Evolutionary conservation across 352 stramenopile genomes (phyloP).

Genomic region (Halophytophthora batemanensis): DNA sequence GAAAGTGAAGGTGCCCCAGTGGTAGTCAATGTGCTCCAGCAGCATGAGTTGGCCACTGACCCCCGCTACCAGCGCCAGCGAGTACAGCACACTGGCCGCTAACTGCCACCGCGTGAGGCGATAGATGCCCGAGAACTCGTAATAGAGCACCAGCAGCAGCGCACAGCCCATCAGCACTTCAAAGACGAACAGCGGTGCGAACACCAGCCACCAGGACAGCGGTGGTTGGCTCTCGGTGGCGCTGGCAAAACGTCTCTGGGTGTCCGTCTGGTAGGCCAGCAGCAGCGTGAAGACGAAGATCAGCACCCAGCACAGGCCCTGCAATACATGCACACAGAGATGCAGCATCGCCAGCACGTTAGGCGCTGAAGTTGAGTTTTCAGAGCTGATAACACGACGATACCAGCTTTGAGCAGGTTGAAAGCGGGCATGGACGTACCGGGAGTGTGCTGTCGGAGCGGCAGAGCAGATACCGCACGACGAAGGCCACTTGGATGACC

Average conservation of each 20-base stretch:
- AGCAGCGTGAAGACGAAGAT: slow-evolving; percentile 79
- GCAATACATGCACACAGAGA: slow-evolving; percentile 10
- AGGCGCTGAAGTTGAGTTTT: background rate
- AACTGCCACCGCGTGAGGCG: slow-evolving; percentile 73
- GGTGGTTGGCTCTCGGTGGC: slow-evolving; percentile 23
- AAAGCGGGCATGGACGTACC: slow-evolving; percentile 45
- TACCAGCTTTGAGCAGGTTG: background rate
- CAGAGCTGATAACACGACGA: background rate
- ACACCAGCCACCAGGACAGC: slow-evolving; percentile 74
- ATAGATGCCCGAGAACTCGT: slow-evolving; percentile 77
- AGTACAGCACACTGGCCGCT: slow-evolving; percentile 67
- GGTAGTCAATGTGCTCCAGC: slow-evolving; percentile 67
- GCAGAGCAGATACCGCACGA: slow-evolving; percentile 79
- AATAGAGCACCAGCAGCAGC: slow-evolving; percentile 68
- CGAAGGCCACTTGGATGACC: slow-evolving; percentile 78
- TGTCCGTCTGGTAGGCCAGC: slow-evolving; percentile 74
- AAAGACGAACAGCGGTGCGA: slow-evolving; percentile 62
- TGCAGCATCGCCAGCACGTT: too few species aligned
- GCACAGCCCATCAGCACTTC: slow-evolving; percentile 53
- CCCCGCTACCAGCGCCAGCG: slow-evolving; percentile 53
- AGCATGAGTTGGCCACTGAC: slow-evolving; percentile 75
- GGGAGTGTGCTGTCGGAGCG: slow-evolving; percentile 72
- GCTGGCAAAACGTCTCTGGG: slow-evolving; percentile 30
- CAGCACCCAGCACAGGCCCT: slow-evolving; percentile 78
- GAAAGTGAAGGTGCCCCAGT: slow-evolving; percentile 72